Conservation (phyloP, 2,329 filamentous ascomycete genomes). For the Leptosphaerulina australis region DNA sequence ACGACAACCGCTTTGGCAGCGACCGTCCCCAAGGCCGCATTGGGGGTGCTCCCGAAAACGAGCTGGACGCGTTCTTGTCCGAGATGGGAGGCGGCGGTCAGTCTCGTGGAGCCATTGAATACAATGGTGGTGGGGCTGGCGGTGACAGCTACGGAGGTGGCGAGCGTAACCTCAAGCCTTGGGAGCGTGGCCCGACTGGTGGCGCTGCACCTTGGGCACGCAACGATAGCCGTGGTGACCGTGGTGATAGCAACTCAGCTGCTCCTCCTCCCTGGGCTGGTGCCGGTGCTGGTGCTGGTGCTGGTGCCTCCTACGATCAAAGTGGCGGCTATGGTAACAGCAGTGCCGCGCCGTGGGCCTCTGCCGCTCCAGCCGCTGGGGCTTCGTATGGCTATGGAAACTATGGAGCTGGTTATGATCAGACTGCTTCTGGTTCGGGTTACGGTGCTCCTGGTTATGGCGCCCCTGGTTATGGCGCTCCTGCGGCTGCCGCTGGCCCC, state of each 20-base stretch:
- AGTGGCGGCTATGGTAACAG: conserved; percentile 39
- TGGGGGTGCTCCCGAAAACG: conserved; percentile 81
- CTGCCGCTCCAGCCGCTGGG: conserved; percentile 44
- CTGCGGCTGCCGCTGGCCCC: conserved; percentile 53
- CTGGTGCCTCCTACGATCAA: conserved; percentile 35
- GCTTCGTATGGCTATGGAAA: conserved; percentile 53
- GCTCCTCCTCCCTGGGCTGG: conserved; percentile 51
- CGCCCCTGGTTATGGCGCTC: conserved; percentile 50
- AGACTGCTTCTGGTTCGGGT: conserved; percentile 29
- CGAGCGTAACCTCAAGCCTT: conserved; percentile 73
- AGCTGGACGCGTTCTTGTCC: conserved; percentile 99
- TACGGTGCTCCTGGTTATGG: conserved; percentile 49
- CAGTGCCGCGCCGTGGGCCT: conserved; percentile 49
- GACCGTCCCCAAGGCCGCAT: conserved; percentile 66
- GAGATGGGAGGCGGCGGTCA: conserved; percentile 79
- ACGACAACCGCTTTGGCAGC: conserved; percentile 63
- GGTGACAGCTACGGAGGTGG: conserved; percentile 56
- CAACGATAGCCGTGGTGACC: conserved; percentile 52
- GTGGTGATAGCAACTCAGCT: conserved; percentile 46
- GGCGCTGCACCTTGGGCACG: conserved; percentile 78
- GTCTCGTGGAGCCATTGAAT: conserved; percentile 76
- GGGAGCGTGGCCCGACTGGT: conserved; percentile 85
- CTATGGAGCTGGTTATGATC: conserved; percentile 41
- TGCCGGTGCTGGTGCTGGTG: conserved; percentile 37
- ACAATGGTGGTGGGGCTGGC: conserved; percentile 48